Percentiles rank a stretch among this genome's conserved stretches.
Conservation (phyloP, 169 alveolate genomes). For the Perkinsus olseni region DNA sequence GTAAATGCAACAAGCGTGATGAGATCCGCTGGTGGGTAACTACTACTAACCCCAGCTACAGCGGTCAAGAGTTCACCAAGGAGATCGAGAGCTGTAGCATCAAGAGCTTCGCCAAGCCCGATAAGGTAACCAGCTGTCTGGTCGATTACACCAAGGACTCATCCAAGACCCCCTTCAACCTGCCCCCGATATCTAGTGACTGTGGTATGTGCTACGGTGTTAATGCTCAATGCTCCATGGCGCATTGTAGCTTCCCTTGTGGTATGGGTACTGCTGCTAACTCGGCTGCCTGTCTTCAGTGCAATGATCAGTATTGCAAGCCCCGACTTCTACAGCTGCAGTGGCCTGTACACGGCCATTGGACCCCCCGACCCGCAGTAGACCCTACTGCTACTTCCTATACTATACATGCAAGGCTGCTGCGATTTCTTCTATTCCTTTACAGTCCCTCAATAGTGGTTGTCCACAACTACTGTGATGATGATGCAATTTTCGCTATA, state of each 20-base stretch:
- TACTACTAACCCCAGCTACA: background rate
- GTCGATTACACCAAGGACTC: background rate
- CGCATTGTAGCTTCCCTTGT: background rate
- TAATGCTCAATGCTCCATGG: background rate
- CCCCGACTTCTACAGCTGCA: background rate
- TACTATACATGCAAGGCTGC: too few relatives aligned
- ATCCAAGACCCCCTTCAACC: background rate
- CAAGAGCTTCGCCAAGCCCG: background rate
- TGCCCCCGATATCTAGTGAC: background rate
- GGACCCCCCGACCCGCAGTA: background rate
- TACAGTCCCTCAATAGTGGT: too few relatives aligned
- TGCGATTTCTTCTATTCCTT: too few relatives aligned
- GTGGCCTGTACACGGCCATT: background rate
- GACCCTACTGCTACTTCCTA: background rate
- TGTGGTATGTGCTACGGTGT: background rate
- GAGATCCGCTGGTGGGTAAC: background rate
- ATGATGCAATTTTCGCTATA: too few relatives aligned
- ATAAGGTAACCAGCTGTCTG: background rate
- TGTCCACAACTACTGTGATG: too few relatives aligned
- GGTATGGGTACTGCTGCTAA: background rate
- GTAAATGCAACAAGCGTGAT: background rate
- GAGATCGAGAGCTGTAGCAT: background rate
- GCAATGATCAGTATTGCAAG: background rate
- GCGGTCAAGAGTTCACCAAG: background rate
- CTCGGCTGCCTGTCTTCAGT: background rate